Conservation (phyloP, 768 basidiomycete genomes). For the Macrocybe gigantea region DNA sequence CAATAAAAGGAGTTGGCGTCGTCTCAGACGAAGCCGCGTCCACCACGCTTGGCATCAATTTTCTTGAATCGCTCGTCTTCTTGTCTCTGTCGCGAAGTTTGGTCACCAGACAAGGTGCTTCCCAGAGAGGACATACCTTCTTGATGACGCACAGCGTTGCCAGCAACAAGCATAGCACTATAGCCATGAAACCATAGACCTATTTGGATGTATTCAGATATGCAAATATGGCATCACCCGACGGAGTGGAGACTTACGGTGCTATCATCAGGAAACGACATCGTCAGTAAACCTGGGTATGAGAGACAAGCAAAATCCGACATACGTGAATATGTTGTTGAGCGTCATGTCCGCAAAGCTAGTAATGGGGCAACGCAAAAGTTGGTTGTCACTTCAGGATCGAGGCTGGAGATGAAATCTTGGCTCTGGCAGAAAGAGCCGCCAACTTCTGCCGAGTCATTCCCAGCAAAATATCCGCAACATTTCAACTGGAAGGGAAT, state of each 20-base stretch:
- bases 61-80: constrained; percentile 82
- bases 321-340: constrained; percentile 81
- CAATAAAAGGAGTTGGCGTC: constrained; percentile 28
- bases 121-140: constrained; percentile 36
- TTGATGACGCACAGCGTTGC: constrained; percentile 85
- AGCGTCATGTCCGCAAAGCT: constrained; percentile 64
- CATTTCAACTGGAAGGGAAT: constrained; percentile 53
- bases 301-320: constrained; percentile 10
- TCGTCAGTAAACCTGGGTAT: constrained; percentile 1
- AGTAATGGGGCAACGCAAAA: constrained; percentile 73
- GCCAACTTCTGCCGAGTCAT: constrained; percentile 52
- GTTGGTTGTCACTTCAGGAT: constrained; percentile 33
- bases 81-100: constrained; percentile 45
- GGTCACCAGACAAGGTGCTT: not conserved
- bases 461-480: constrained; percentile 80
- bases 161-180: constrained; percentile 69
- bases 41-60: constrained; percentile 87
- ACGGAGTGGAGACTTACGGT: constrained; percentile 27
- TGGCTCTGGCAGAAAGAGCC: constrained; percentile 51
- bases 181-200: constrained; percentile 82
- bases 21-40: constrained; percentile 70
- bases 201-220: constrained; percentile 17
- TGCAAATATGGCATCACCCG: not conserved
- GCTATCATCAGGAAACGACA: constrained; percentile 22
- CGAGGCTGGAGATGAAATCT: constrained; percentile 34